Evolutionary conservation across 1,139 yeast species (phyloP), one percentile per base, ranked within the genome.

Genomic region (Debaryomycetaceae sp.): DNA sequence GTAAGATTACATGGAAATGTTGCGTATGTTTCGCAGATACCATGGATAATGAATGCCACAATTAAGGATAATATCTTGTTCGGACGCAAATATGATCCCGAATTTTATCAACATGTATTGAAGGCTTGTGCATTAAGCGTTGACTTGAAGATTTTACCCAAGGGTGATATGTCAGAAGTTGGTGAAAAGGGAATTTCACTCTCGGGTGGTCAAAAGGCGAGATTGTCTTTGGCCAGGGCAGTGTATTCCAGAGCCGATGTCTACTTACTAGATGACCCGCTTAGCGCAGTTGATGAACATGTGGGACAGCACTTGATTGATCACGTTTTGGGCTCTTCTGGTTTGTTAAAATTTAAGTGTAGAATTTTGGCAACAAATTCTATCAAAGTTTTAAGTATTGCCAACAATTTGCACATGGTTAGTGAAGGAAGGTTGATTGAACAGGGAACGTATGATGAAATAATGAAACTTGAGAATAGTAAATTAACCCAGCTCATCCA

Each of bases 111-210:
- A 34, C 78, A 78, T 54, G 90, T 96, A 2, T 69, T 93, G 46
- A 80, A 81, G 48, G 97, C 97, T 0, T 93, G 99, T 75, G 97
- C 97, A 5, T 75, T 93, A 57, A 67, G 75, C n/a, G 81, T 82
- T 40, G 99, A 93, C 67, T 76, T 93, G 53, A 78, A 78, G 24
- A 80, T 85, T 34, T 72, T 93, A 43, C 87, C 96, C 4, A 87
- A 88, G 59, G 97, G 98, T 42, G 98, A 93, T 62, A 72, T 74
- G 45, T 91, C 99, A 2, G 80, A 87, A 57, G 98, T 93, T 42
- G 99, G 99, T 51, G 99, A 93, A 68, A 93, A 91, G 69, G 99
- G 99, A 56, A 89, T 93, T 46, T 88, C 97, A 11, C 74, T 93
- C 46, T 88, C 97, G 41, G 99, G 99, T 48, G 99, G 99, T 40